Evolutionary conservation across 106 monocot species (phyloP).

Genomic region (Amphibolis antarctica): DNA sequence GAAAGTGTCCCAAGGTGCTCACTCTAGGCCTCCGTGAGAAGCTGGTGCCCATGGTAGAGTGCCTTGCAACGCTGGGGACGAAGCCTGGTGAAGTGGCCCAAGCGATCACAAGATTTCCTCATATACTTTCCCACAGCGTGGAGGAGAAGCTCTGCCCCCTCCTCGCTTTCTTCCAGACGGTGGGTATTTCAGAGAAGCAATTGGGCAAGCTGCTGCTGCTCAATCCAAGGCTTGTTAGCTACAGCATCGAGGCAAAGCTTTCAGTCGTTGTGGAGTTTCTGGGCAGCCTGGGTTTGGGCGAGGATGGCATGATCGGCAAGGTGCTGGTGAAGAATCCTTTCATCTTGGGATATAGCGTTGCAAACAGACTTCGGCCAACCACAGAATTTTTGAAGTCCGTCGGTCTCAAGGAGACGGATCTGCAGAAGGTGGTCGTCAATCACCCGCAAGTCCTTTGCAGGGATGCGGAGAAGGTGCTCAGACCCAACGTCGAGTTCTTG

Average conservation of each 20-base stretch:
- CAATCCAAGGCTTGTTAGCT: slow-evolving; percentile 86
- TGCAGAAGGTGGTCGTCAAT: slow-evolving; percentile 42
- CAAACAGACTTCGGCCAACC: slow-evolving; percentile 61
- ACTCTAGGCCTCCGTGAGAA: slow-evolving; percentile 42
- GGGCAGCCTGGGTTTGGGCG: slow-evolving; percentile 29
- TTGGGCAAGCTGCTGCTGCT: slow-evolving; percentile 49
- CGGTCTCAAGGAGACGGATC: slow-evolving; percentile 36
- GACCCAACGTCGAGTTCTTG: slow-evolving; percentile 55
- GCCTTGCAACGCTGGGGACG: slow-evolving; percentile 47
- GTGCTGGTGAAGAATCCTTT: slow-evolving; percentile 70
- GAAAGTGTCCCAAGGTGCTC: slow-evolving; percentile 79
- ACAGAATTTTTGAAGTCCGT: slow-evolving; percentile 64
- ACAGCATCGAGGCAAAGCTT: slow-evolving; percentile 71
- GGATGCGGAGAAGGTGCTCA: slow-evolving; percentile 59
- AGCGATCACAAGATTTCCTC: slow-evolving; percentile 69
- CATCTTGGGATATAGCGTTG: slow-evolving; percentile 81
- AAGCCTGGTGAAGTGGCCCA: slow-evolving; percentile 52
- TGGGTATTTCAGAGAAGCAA: slow-evolving; percentile 57
- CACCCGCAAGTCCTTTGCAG: slow-evolving; percentile 69
- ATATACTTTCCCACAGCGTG: slow-evolving; percentile 62
- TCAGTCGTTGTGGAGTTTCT: slow-evolving; percentile 48
- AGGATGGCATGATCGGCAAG: slow-evolving; percentile 45
- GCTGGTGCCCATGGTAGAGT: slow-evolving; percentile 58
- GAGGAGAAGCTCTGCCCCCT: slow-evolving; percentile 94
- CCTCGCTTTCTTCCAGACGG: slow-evolving; percentile 66